These are phyloP conservation scores for Obelidium mucronatum DNA, from an alignment of 192 early-diverging fungal genomes.

Conservation along the genomic window DNA sequence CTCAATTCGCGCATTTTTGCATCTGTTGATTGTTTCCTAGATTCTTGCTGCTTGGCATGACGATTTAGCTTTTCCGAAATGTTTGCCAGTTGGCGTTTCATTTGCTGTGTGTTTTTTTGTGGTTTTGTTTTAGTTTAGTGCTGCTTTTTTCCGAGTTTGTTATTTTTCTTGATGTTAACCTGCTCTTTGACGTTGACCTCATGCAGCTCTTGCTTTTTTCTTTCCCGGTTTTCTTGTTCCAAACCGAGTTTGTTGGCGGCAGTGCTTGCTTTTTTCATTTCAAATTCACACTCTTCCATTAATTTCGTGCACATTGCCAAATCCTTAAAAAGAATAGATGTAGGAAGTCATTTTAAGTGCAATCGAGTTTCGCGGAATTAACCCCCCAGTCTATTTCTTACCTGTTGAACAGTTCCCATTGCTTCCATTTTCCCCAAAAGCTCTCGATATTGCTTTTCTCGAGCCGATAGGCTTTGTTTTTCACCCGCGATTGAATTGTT, in stretches of 20 bases:
- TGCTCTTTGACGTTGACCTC: constrained; percentile 51
- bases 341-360: not conserved
- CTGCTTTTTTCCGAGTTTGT: no score
- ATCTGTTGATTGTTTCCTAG: constrained; percentile 45
- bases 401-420: constrained; percentile 59
- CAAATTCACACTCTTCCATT: constrained; percentile 70
- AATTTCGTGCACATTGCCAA: constrained; percentile 60
- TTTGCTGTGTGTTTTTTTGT: constrained; percentile 43
- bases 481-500: constrained; percentile 50
- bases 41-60: constrained; percentile 51
- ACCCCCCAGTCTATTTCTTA: constrained; percentile 17
- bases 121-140: constrained; percentile 11
- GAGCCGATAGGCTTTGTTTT: constrained; percentile 47
- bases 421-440: constrained; percentile 61
- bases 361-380: constrained; percentile 26
- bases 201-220: constrained; percentile 40
- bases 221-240: constrained; percentile 54
- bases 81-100: constrained; percentile 48
- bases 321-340: constrained; percentile 48
- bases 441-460: constrained; percentile 65
- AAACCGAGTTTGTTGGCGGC: constrained; percentile 33
- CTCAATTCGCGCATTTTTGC: constrained; percentile 45
- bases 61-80: constrained; percentile 57
- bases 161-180: constrained; percentile 31
- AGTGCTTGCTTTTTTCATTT: constrained; percentile 57